Evolutionary conservation across 495 filamentous ascomycete species (phyloP).

Genomic region (Apiosordaria backusii): DNA sequence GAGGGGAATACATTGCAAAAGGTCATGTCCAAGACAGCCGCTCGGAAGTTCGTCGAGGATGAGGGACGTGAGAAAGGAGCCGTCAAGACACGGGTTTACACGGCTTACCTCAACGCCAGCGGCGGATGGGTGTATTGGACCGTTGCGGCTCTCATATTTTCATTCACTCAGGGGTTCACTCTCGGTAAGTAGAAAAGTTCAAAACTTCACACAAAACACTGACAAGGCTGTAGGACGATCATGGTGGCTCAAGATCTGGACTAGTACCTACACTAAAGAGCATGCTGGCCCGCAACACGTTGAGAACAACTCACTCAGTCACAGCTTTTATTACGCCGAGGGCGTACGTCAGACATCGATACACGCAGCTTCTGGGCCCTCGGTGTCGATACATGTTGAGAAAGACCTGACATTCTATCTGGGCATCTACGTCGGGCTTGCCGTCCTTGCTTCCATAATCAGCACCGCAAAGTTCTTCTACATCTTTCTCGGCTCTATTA

Average conservation of each 20-base stretch:
- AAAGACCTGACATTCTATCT: conserved; percentile 58
- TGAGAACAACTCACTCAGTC: conserved; percentile 21
- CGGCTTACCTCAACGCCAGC: conserved; percentile 59
- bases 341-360: conserved; percentile 40
- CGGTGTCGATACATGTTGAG: conserved; percentile 18
- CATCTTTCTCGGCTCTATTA: conserved; percentile 56
- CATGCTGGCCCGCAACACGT: conserved; percentile 17
- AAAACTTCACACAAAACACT: neutral
- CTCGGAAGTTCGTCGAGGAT: conserved; percentile 69
- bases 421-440: conserved; percentile 61
- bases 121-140: conserved; percentile 65
- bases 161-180: conserved; percentile 46
- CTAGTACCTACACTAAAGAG: conserved; percentile 39
- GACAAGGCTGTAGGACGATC: conserved; percentile 38
- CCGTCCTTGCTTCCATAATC: conserved; percentile 51
- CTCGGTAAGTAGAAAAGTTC: conserved; percentile 37
- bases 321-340: conserved; percentile 33
- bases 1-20: conserved; percentile 42
- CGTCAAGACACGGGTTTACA: conserved; percentile 60
- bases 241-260: conserved; percentile 74
- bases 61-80: conserved; percentile 65
- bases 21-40: conserved; percentile 35
- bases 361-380: conserved; percentile 26
- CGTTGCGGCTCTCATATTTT: conserved; percentile 51
- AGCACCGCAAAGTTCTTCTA: conserved; percentile 57